Evolutionary conservation across 192 early-diverging fungal species (phyloP).

Genomic region (Geosiphon pyriformis): DNA sequence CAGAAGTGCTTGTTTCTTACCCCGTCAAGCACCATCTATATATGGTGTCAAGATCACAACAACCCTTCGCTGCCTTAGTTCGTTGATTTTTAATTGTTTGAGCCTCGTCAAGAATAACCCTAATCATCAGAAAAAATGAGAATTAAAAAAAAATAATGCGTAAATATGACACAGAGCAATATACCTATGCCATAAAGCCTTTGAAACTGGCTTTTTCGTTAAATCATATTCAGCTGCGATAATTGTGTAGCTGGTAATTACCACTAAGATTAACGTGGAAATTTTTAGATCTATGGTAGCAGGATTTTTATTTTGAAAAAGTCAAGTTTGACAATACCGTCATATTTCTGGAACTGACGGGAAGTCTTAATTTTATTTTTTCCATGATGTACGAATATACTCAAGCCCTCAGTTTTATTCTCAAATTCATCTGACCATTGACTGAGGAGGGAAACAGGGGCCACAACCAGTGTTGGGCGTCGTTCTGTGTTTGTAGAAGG

Average conservation of each 20-base stretch:
- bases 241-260: constrained; percentile 38
- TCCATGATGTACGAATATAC: constrained; percentile 35
- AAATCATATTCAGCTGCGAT: constrained; percentile 9
- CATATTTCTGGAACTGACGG: constrained; percentile 26
- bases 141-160: background rate
- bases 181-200: background rate
- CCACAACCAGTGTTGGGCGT: constrained; percentile 34
- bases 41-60: constrained; percentile 33
- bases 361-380: constrained; percentile 23
- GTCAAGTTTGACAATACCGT: too few relatives aligned
- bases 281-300: too few relatives aligned
- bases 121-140: background rate
- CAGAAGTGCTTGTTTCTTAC: too few relatives aligned
- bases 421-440: constrained; percentile 36
- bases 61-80: constrained; percentile 41
- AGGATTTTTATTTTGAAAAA: too few relatives aligned
- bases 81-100: constrained; percentile 56
- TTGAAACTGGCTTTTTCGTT: background rate
- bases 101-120: constrained; percentile 36
- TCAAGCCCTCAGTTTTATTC: constrained; percentile 28
- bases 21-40: constrained; percentile 68
- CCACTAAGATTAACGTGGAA: too few relatives aligned
- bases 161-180: background rate
- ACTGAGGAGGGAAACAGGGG: constrained; percentile 36
- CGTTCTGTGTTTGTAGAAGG: background rate